Percentiles rank a stretch among this genome's conserved stretches.
phyloP scores from a whole-genome alignment of 2,329 filamentous ascomycete genomes.

The Gaeumannomyces tritici region DNA sequence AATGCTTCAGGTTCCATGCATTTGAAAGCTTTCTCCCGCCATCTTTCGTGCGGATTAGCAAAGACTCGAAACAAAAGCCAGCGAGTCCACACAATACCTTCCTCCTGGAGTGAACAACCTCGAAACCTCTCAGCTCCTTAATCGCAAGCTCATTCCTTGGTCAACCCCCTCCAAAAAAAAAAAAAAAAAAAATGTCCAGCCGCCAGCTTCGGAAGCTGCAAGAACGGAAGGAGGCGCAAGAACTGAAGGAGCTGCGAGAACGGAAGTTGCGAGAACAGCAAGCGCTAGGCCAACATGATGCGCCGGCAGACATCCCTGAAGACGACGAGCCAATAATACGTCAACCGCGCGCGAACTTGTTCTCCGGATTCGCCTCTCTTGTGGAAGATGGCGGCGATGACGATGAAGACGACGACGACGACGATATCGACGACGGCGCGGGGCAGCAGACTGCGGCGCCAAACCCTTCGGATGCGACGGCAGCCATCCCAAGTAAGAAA shows the following conservation, averaged over 20 bases:
- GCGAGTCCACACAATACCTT: background rate
- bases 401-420: constrained; percentile 20
- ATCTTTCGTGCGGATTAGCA: background rate
- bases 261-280: constrained; percentile 42
- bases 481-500: constrained; percentile 21
- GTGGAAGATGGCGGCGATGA: constrained; percentile 32
- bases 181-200: constrained; percentile 35
- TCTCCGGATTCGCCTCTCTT: constrained; percentile 40
- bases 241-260: no score
- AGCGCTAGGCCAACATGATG: constrained; percentile 28
- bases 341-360: constrained; percentile 35
- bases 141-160: background rate
- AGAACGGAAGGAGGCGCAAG: no score
- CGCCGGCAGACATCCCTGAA: constrained; percentile 15
- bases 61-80: background rate
- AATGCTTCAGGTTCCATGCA: background rate
- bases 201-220: constrained; percentile 36
- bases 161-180: constrained; percentile 13
- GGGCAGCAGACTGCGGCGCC: constrained; percentile 10
- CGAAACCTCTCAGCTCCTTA: background rate
- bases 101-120: background rate
- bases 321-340: constrained; percentile 19
- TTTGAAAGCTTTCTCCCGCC: background rate
- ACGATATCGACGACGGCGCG: constrained; percentile 22
- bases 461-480: constrained; percentile 9